Percentiles rank a stretch among this genome's conserved stretches.
These are phyloP conservation scores for Sodiomyces alkalinus DNA, from an alignment of 2,329 filamentous ascomycete species.

Conservation along the genomic window DNA sequence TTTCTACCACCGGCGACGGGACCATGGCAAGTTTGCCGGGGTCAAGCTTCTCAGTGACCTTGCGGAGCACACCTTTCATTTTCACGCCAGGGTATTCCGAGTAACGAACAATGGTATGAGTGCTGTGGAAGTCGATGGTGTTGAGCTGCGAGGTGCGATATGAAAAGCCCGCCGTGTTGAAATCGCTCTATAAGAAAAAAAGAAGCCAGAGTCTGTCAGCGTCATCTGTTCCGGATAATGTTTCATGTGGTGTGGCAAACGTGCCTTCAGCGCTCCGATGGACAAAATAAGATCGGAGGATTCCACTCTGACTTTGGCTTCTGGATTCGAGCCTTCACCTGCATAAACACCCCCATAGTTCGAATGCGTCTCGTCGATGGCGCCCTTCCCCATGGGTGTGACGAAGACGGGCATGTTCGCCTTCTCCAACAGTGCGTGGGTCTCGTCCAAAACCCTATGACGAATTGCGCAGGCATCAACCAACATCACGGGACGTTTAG, in stretches of 20 bases:
- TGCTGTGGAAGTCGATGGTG: conserved; percentile 70
- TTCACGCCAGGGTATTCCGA: conserved; percentile 64
- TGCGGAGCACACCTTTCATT: conserved; percentile 64
- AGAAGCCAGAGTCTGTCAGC: too few species aligned
- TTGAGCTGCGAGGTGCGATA: conserved; percentile 63
- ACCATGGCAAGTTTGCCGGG: conserved; percentile 40
- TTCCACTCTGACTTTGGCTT: conserved; percentile 50
- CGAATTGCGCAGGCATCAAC: conserved; percentile 74
- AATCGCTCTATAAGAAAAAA: conserved; percentile 47
- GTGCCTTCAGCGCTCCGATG: conserved; percentile 46
- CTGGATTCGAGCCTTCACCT: conserved; percentile 56
- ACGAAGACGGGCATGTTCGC: conserved; percentile 69
- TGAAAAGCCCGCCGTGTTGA: conserved; percentile 72
- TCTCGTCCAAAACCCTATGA: conserved; percentile 57
- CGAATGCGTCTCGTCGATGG: conserved; percentile 60
- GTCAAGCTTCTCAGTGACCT: conserved; percentile 47
- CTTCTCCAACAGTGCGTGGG: conserved; percentile 56
- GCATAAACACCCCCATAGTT: conserved; percentile 76
- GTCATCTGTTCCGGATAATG: too few species aligned
- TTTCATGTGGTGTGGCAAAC: too few species aligned
- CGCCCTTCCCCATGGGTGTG: conserved; percentile 82
- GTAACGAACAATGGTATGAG: conserved; percentile 57
- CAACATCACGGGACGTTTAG: conserved; percentile 62
- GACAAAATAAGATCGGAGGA: conserved; percentile 54
- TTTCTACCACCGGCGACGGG: conserved; percentile 36